These are phyloP conservation scores for Aspergillus thermomutatus DNA, from an alignment of 2,329 filamentous ascomycete species.

Conservation along the genomic window DNA sequence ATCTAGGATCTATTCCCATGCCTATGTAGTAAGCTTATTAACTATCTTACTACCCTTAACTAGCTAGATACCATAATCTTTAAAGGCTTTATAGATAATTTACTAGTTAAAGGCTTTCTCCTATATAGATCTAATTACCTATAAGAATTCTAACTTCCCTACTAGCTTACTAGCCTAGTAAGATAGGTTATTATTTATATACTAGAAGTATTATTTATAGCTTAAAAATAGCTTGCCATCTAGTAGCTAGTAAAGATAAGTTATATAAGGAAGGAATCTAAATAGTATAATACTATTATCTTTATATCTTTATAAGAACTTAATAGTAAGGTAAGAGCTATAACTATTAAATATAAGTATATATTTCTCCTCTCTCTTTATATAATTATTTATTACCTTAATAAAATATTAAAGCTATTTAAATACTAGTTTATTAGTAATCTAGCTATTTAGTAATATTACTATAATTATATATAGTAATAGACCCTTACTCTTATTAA, in stretches of 20 bases:
- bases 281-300: background rate
- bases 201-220: background rate
- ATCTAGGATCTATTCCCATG: background rate
- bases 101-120: background rate
- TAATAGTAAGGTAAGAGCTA: background rate
- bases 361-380: background rate
- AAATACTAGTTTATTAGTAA: background rate
- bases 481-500: background rate
- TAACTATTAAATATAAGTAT: background rate
- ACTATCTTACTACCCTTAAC: background rate
- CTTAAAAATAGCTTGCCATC: background rate
- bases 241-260: background rate
- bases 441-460: background rate
- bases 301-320: slow-evolving; percentile 1
- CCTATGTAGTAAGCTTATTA: background rate
- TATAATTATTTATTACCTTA: background rate
- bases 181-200: background rate
- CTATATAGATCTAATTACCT: background rate
- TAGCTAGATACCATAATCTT: background rate
- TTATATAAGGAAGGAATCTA: background rate
- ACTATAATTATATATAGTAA: background rate
- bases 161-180: background rate
- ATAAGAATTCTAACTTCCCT: background rate
- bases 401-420: background rate
- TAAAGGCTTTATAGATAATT: background rate